phyloP scores from a whole-genome alignment of 202 grass and related monocot genomes.

The Elaeis oleifera region DNA sequence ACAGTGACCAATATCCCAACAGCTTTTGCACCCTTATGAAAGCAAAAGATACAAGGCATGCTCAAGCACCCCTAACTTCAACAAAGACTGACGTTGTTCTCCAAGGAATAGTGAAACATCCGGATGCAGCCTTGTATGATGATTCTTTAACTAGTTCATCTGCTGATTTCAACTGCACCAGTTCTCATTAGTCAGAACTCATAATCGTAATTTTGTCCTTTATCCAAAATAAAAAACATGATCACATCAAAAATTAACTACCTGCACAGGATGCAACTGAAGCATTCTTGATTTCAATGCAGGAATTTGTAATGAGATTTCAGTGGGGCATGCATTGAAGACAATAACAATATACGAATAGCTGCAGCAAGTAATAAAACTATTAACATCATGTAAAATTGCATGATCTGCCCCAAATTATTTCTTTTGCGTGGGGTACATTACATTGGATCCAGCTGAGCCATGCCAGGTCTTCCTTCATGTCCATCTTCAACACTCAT shows the following conservation, averaged over 20 bases:
- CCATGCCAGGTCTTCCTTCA: conserved; percentile 31
- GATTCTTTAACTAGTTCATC: conserved; percentile 53
- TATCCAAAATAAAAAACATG: too few species aligned
- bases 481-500: conserved; percentile 84
- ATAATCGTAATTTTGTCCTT: neutral
- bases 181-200: conserved; percentile 12
- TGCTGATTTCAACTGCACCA: conserved; percentile 49
- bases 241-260: conserved; percentile 18
- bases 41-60: neutral
- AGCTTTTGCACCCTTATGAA: neutral
- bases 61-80: conserved; percentile 15
- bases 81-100: conserved; percentile 64
- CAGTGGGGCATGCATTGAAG: conserved; percentile 59
- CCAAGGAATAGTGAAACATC: conserved; percentile 43
- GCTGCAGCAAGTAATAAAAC: conserved; percentile 23
- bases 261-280: conserved; percentile 76
- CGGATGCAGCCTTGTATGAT: conserved; percentile 22
- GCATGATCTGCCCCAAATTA: too few species aligned
- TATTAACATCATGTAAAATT: conserved; percentile 11
- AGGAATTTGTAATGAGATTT: conserved; percentile 50
- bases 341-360: conserved; percentile 53
- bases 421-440: too few species aligned
- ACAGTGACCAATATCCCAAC: too few species aligned
- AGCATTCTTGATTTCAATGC: conserved; percentile 38
- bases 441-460: conserved; percentile 60